Percentiles rank a stretch among this genome's conserved stretches.
Evolutionary conservation across 1,139 yeast species (phyloP).

Genomic region (Lodderomyces jiufengensis): DNA sequence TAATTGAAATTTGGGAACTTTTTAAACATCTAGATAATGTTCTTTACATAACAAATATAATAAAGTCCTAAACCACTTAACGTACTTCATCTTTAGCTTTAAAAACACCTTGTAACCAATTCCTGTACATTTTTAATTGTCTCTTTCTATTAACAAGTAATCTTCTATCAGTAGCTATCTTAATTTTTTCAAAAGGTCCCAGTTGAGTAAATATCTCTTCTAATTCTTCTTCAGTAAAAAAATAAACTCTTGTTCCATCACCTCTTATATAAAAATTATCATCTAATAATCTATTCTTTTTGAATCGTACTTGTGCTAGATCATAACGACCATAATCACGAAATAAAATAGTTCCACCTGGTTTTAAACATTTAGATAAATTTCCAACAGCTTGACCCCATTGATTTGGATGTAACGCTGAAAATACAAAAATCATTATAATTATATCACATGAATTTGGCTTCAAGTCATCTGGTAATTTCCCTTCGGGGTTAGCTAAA

Average conservation of each 20-base stretch:
- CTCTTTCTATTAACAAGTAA: constrained; percentile 88
- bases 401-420: constrained; percentile 88
- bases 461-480: constrained; percentile 79
- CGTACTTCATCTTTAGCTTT: constrained; percentile 18
- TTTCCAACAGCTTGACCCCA: constrained; percentile 81
- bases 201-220: constrained; percentile 60
- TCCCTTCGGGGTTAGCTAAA: constrained; percentile 70
- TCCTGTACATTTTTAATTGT: constrained; percentile 90
- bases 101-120: constrained; percentile 95
- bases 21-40: constrained; percentile 73
- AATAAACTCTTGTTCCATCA: constrained; percentile 96
- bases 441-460: constrained; percentile 84
- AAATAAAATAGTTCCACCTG: constrained; percentile 86
- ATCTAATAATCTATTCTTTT: constrained; percentile 79
- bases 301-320: constrained; percentile 91
- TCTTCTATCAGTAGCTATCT: constrained; percentile 87
- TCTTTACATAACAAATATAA: constrained; percentile 49
- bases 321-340: constrained; percentile 97
- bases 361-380: constrained; percentile 69
- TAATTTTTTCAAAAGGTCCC: constrained; percentile 61
- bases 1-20: constrained; percentile 50
- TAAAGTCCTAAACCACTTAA: not conserved
- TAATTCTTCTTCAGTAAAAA: constrained; percentile 91
- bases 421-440: constrained; percentile 89
- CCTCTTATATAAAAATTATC: constrained; percentile 96